These are phyloP conservation scores for Lodderomyces pseudojiufengensis DNA, from an alignment of 1,139 yeast genomes.

Conservation along the genomic window DNA sequence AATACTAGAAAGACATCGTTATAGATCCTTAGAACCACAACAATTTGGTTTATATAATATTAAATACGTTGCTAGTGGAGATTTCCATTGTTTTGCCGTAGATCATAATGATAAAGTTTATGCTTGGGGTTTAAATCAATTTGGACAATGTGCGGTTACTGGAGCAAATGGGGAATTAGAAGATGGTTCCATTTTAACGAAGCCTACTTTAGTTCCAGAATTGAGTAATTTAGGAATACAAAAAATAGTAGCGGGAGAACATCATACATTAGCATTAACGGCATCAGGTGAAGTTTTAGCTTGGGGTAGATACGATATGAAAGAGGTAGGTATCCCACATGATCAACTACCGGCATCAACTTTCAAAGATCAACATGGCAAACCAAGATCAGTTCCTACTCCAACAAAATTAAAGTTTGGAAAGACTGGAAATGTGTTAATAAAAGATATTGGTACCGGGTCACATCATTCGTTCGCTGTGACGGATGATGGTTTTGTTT, in stretches of 20 bases:
- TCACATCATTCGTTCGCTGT: constrained; percentile 91
- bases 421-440: constrained; percentile 30
- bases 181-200: constrained; percentile 77
- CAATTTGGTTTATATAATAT: constrained; percentile 76
- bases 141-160: constrained; percentile 90
- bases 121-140: constrained; percentile 95
- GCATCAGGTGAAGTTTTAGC: constrained; percentile 68
- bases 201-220: constrained; percentile 67
- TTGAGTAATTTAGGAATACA: constrained; percentile 53
- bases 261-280: constrained; percentile 79
- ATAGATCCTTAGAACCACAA: constrained; percentile 68
- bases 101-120: constrained; percentile 66
- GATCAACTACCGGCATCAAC: constrained; percentile 62
- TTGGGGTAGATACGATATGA: constrained; percentile 93
- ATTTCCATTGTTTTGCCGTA: constrained; percentile 92
- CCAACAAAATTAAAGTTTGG: constrained; percentile 60
- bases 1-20: constrained; percentile 70
- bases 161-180: constrained; percentile 51
- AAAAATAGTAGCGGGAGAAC: constrained; percentile 88
- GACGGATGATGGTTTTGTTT: constrained; percentile 77
- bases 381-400: constrained; percentile 80
- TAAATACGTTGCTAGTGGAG: constrained; percentile 85
- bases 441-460: constrained; percentile 73
- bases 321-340: constrained; percentile 77
- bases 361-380: constrained; percentile 74